phyloP scores from a whole-genome alignment of 179 eudicot genomes.

The Amaranthus tricolor region DNA sequence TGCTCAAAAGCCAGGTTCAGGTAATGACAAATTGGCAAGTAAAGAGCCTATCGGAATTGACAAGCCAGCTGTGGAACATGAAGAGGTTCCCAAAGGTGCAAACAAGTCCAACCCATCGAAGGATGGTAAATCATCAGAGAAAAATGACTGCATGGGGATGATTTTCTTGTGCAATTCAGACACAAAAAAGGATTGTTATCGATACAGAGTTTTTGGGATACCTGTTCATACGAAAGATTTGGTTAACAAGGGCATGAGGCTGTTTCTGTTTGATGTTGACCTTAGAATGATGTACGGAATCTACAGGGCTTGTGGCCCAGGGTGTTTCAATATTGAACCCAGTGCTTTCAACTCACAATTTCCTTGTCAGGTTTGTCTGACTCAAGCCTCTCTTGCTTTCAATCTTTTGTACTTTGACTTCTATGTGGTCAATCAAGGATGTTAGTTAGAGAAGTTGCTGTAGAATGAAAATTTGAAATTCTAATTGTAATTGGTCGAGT shows the following conservation, averaged over 20 bases:
- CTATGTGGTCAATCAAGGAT: not conserved
- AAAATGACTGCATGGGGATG: constrained; percentile 74
- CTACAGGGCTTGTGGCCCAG: constrained; percentile 88
- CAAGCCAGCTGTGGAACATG: constrained; percentile 24
- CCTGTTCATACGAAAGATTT: constrained; percentile 77
- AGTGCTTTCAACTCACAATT: constrained; percentile 81
- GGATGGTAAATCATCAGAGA: constrained; percentile 43
- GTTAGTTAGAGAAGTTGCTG: not conserved
- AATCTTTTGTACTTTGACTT: not conserved
- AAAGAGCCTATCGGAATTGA: not conserved
- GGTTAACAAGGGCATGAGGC: constrained; percentile 84
- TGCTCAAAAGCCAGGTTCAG: too few species aligned
- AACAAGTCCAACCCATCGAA: constrained; percentile 45
- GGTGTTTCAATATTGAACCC: constrained; percentile 84
- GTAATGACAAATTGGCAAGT: too few species aligned
- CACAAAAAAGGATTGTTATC: constrained; percentile 83
- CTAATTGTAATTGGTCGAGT: not conserved
- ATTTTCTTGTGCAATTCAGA: constrained; percentile 94
- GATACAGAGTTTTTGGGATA: constrained; percentile 71
- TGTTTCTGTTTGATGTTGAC: constrained; percentile 81
- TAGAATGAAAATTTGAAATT: not conserved
- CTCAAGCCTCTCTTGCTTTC: constrained; percentile 1
- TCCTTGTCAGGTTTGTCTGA: constrained; percentile 79
- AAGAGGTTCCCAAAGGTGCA: constrained; percentile 22
- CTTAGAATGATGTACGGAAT: constrained; percentile 82